Percentiles rank a stretch among this genome's conserved stretches.
Evolutionary conservation across 2,329 filamentous ascomycete species (phyloP).

Genomic region (Fusarium nematophilum): DNA sequence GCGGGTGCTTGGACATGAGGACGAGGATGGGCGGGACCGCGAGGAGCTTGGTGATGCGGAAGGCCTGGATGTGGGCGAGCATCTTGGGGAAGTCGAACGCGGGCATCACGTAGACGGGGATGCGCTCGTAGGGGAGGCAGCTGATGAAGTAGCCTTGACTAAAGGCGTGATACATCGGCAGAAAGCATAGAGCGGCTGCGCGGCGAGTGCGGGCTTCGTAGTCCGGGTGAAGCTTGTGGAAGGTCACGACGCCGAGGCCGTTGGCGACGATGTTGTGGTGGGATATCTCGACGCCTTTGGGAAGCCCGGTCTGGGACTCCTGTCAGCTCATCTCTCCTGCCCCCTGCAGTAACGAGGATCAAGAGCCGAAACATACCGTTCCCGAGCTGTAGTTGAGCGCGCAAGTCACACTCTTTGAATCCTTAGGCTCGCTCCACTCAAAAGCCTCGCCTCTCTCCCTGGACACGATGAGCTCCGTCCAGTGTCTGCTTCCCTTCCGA

Average conservation of each 20-base stretch:
- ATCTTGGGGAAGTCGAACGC: slow-evolving; percentile 81
- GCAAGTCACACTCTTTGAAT: slow-evolving; percentile 65
- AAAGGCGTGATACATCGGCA: slow-evolving; percentile 82
- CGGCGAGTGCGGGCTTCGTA: slow-evolving; percentile 55
- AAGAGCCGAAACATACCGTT: slow-evolving; percentile 54
- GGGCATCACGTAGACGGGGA: slow-evolving; percentile 82
- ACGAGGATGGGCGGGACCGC: slow-evolving; percentile 83
- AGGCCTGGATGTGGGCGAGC: slow-evolving; percentile 74
- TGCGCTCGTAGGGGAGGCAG: slow-evolving; percentile 63
- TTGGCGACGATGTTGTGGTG: slow-evolving; percentile 83
- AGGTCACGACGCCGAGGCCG: slow-evolving; percentile 65
- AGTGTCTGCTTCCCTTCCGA: slow-evolving; percentile 58
- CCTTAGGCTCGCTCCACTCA: slow-evolving; percentile 69
- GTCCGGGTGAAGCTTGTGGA: slow-evolving; percentile 59
- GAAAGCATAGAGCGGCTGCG: slow-evolving; percentile 69
- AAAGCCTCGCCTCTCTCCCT: slow-evolving; percentile 66
- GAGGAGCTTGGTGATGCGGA: slow-evolving; percentile 73
- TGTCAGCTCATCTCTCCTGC: slow-evolving; percentile 5
- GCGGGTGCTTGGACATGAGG: slow-evolving; percentile 76
- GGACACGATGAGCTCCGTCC: slow-evolving; percentile 70
- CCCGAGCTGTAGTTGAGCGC: slow-evolving; percentile 84
- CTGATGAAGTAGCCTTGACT: slow-evolving; percentile 78
- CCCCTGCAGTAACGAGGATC: too few relatives aligned
- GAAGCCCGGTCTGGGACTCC: slow-evolving; percentile 72
- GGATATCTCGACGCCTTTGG: slow-evolving; percentile 86